Evolutionary conservation across 2,329 filamentous ascomycete genomes (phyloP).

Genomic region (Penicillium sp.): DNA sequence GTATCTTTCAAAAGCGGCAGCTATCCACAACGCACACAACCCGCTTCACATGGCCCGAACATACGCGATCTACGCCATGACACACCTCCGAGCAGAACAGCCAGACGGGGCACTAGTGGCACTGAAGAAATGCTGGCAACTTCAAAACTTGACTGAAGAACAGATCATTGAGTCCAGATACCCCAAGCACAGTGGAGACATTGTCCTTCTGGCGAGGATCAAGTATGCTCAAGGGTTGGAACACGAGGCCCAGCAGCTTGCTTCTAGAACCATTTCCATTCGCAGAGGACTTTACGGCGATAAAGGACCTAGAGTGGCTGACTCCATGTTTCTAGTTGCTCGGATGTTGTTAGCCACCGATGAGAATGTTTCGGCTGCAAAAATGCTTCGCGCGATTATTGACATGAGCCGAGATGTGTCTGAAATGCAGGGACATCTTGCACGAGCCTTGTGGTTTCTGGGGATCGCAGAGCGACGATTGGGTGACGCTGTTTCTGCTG

Average conservation of each 20-base stretch:
- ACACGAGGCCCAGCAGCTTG: neutral
- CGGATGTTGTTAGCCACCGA: neutral
- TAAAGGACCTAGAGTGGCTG: neutral
- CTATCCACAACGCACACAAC: conserved; percentile 1
- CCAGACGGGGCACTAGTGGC: neutral
- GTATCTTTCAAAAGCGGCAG: neutral
- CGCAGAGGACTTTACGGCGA: neutral
- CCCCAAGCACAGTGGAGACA: neutral
- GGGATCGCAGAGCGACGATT: neutral
- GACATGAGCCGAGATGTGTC: neutral
- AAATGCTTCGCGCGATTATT: neutral
- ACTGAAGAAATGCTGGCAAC: neutral
- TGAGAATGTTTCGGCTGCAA: neutral
- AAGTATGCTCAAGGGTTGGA: neutral
- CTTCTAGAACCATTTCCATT: neutral
- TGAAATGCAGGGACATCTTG: neutral
- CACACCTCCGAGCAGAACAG: neutral
- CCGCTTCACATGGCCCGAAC: conserved; percentile 2
- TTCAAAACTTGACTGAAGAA: neutral
- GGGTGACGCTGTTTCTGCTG: neutral
- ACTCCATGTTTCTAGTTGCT: neutral
- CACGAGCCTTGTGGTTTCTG: neutral
- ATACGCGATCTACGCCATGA: conserved; percentile 1
- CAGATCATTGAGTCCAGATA: neutral
- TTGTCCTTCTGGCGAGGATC: neutral